Percentiles rank a stretch among this genome's conserved stretches.
Conservation (phyloP, 1,284 basidiomycete species). For the Sanghuangporus sanghuang region DNA sequence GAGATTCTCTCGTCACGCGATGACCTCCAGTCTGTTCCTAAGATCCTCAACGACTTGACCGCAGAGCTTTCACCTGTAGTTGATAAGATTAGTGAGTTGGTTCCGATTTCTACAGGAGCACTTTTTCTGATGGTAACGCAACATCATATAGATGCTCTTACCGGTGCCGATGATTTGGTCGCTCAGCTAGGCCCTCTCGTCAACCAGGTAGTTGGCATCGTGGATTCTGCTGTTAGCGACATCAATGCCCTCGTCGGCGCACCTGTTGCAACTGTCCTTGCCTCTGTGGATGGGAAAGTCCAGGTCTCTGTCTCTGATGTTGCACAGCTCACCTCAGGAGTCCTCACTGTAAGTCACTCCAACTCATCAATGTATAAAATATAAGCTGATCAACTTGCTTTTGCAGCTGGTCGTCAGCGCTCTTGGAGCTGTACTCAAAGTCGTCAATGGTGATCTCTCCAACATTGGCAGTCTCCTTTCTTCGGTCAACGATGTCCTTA, state of each 20-base stretch:
- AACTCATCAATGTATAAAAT: conserved; percentile 4
- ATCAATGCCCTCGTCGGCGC: conserved; percentile 32
- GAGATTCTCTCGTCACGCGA: conserved; percentile 2
- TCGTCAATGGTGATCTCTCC: conserved; percentile 26
- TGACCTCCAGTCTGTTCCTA: conserved; percentile 21
- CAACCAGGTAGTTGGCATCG: conserved; percentile 27
- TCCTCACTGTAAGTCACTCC: conserved; percentile 21
- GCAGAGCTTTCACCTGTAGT: conserved; percentile 24
- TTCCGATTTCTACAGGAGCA: neutral
- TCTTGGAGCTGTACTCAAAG: conserved; percentile 30
- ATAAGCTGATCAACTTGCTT: neutral
- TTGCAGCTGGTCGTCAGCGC: conserved; percentile 32
- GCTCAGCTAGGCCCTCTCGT: conserved; percentile 27
- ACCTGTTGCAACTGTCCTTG: conserved; percentile 28
- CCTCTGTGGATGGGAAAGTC: conserved; percentile 26
- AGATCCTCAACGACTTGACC: conserved; percentile 24
- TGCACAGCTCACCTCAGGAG: conserved; percentile 27
- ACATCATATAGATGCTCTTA: conserved; percentile 26
- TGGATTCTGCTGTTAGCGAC: conserved; percentile 27
- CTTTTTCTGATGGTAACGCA: neutral
- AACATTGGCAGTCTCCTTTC: conserved; percentile 26
- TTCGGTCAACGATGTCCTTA: conserved; percentile 28
- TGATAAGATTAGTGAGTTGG: conserved; percentile 29
- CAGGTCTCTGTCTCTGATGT: conserved; percentile 28
- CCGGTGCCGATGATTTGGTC: conserved; percentile 27